Evolutionary conservation across 768 basidiomycete genomes (phyloP).

Genomic region (Antrodiella citrinella): DNA sequence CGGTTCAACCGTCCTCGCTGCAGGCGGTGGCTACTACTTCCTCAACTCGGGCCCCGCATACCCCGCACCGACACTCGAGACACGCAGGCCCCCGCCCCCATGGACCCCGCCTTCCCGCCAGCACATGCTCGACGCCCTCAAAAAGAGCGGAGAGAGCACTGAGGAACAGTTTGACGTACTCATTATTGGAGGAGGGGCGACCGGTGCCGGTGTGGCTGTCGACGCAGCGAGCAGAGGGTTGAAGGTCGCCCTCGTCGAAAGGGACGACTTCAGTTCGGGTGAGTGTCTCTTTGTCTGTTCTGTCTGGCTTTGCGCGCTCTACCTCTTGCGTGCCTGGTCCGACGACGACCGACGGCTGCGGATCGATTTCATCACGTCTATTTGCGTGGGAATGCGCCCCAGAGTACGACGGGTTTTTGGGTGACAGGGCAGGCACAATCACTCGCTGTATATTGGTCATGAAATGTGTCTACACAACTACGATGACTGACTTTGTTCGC

Average conservation of each 20-base stretch:
- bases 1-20: conserved; percentile 42
- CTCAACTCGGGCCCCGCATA: conserved; percentile 69
- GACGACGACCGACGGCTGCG: background rate
- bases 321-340: background rate
- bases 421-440: too few relatives aligned
- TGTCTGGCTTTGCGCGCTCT: background rate
- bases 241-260: conserved; percentile 87
- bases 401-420: background rate
- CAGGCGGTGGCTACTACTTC: conserved; percentile 60
- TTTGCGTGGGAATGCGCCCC: background rate
- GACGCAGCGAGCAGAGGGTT: conserved; percentile 91
- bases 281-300: background rate
- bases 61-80: conserved; percentile 53
- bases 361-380: background rate
- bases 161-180: conserved; percentile 66
- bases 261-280: conserved; percentile 90
- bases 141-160: conserved; percentile 27
- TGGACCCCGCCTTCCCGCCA: conserved; percentile 70
- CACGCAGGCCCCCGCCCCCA: conserved; percentile 64
- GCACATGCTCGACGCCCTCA: conserved; percentile 57
- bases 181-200: conserved; percentile 91
- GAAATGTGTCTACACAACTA: background rate
- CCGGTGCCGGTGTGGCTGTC: conserved; percentile 92
- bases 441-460: background rate
- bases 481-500: background rate